Evolutionary conservation across 1,139 yeast species (phyloP).

Genomic region (Blastobotrys arbuscula): DNA sequence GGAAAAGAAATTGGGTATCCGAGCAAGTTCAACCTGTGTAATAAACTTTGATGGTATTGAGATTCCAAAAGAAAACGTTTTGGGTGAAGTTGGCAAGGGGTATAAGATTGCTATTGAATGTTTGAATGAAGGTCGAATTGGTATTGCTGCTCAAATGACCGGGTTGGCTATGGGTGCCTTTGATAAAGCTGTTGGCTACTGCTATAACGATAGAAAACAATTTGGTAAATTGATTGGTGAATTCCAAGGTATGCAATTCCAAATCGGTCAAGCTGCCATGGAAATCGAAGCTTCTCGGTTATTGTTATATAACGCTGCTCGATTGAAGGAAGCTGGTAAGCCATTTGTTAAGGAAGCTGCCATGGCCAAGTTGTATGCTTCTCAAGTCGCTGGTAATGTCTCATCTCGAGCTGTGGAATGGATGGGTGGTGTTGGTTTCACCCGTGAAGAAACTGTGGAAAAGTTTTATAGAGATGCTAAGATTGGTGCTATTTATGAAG

Average conservation of each 20-base stretch:
- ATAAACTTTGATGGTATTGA: conserved; percentile 39
- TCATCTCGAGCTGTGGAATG: conserved; percentile 42
- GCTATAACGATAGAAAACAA: conserved; percentile 40
- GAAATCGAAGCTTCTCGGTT: conserved; percentile 44
- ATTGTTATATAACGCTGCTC: conserved; percentile 41
- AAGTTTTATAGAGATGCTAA: conserved; percentile 43
- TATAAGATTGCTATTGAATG: conserved; percentile 43
- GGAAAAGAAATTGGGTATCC: conserved; percentile 42
- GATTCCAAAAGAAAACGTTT: conserved; percentile 39
- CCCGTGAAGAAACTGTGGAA: conserved; percentile 40
- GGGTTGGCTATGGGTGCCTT: conserved; percentile 44
- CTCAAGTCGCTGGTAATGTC: conserved; percentile 39
- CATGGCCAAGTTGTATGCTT: conserved; percentile 41
- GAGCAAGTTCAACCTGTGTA: conserved; percentile 42
- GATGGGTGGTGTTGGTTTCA: conserved; percentile 46
- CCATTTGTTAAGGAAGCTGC: conserved; percentile 42
- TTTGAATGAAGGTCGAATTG: conserved; percentile 43
- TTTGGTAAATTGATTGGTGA: conserved; percentile 41
- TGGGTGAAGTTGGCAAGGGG: conserved; percentile 42
- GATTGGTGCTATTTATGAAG: conserved; percentile 44
- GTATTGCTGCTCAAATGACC: conserved; percentile 44
- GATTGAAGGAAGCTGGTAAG: conserved; percentile 40
- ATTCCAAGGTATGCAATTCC: conserved; percentile 45
- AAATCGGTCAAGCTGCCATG: conserved; percentile 42
- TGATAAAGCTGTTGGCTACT: conserved; percentile 38